Evolutionary conservation across 768 basidiomycete genomes (phyloP).

Genomic region (Porpolomopsis calyptriformis): DNA sequence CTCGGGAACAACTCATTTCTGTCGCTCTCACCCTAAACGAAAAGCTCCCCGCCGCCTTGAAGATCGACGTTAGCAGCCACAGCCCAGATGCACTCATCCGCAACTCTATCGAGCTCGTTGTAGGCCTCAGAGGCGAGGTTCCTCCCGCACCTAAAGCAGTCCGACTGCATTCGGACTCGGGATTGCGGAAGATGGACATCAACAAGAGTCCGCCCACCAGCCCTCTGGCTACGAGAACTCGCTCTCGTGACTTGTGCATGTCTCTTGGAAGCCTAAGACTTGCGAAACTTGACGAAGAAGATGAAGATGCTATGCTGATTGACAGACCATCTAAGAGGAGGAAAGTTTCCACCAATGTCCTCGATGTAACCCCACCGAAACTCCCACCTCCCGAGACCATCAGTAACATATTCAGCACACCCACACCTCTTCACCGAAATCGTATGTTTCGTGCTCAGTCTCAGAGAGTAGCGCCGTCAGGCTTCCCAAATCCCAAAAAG

Average conservation of each 20-base stretch:
- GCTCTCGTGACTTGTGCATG: conserved; percentile 10
- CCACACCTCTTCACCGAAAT: background rate
- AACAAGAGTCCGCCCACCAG: conserved; percentile 25
- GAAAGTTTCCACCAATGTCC: conserved; percentile 12
- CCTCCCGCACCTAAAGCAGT: conserved; percentile 29
- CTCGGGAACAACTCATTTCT: conserved; percentile 37
- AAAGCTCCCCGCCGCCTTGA: conserved; percentile 40
- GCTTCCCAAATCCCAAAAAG: too few species aligned
- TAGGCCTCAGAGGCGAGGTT: conserved; percentile 38
- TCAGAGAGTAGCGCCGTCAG: background rate
- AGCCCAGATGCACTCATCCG: conserved; percentile 38
- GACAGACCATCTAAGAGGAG: conserved; percentile 17
- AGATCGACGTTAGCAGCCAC: conserved; percentile 33
- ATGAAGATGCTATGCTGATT: conserved; percentile 13
- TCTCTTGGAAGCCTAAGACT: conserved; percentile 20
- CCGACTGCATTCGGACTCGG: conserved; percentile 11
- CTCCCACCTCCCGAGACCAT: background rate
- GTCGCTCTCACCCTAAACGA: conserved; percentile 48
- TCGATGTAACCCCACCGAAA: background rate
- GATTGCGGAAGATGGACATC: conserved; percentile 10
- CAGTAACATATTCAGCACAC: background rate
- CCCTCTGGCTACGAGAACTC: conserved; percentile 20
- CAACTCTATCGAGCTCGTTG: conserved; percentile 45
- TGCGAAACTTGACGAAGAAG: conserved; percentile 22
- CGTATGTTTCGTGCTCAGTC: background rate